phyloP scores from a whole-genome alignment of 495 filamentous ascomycete species.

The Cercophora samala region DNA sequence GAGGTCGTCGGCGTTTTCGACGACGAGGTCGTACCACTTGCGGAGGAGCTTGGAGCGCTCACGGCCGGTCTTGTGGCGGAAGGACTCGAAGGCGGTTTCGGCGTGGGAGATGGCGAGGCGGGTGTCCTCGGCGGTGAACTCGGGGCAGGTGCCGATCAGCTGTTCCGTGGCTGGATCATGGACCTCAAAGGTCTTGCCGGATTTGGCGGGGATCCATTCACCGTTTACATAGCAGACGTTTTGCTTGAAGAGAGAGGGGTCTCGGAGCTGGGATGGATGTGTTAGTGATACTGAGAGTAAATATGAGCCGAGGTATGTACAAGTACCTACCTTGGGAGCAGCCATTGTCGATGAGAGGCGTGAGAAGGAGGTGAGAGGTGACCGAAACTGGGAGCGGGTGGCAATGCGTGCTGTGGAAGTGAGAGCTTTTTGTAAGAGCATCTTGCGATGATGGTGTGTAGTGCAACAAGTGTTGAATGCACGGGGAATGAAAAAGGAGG shows the following conservation, averaged over 20 bases:
- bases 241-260: conserved; percentile 73
- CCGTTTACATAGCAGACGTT: conserved; percentile 81
- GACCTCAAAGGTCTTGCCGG: conserved; percentile 77
- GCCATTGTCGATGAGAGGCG: conserved; percentile 45
- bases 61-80: conserved; percentile 70
- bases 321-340: conserved; percentile 41
- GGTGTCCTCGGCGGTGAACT: conserved; percentile 72
- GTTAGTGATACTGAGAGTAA: background rate
- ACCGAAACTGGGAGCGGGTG: conserved; percentile 35
- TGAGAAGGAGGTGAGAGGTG: conserved; percentile 16
- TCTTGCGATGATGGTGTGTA: conserved; percentile 12
- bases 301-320: conserved; percentile 1
- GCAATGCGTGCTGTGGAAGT: conserved; percentile 31
- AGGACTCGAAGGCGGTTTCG: conserved; percentile 68
- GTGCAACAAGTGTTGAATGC: background rate
- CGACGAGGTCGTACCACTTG: conserved; percentile 86
- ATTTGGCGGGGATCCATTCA: conserved; percentile 72
- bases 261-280: conserved; percentile 63
- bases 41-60: conserved; percentile 79
- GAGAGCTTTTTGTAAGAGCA: conserved; percentile 38
- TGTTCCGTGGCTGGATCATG: conserved; percentile 76
- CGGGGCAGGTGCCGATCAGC: conserved; percentile 77
- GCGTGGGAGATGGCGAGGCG: conserved; percentile 75
- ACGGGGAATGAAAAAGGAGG: background rate
- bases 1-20: conserved; percentile 83